phyloP scores from a whole-genome alignment of 805 yeast genomes.

The Saturnispora halmiae region DNA sequence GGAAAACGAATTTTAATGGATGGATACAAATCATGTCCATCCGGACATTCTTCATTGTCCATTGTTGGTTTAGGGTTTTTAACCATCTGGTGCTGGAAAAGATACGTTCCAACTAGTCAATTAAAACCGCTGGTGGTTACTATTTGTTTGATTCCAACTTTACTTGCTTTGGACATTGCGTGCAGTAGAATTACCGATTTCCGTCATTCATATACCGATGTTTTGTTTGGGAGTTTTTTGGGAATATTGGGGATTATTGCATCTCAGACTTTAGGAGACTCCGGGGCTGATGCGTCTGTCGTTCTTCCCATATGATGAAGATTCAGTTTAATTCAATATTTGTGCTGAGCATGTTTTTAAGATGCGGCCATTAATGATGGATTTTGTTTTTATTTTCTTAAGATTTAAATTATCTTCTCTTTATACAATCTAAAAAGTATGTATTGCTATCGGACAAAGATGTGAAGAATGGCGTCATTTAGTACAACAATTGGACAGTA shows the following conservation, averaged over 20 bases:
- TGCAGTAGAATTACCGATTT: conserved; percentile 79
- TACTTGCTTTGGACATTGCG: conserved; percentile 11
- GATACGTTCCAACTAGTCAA: conserved; percentile 2
- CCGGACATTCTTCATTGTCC: conserved; percentile 66
- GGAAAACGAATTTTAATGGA: conserved; percentile 34
- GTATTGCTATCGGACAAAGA: not conserved
- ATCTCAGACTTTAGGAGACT: conserved; percentile 25
- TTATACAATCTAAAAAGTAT: not conserved
- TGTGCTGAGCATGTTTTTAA: not conserved
- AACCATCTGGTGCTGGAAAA: conserved; percentile 34
- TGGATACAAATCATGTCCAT: conserved; percentile 73
- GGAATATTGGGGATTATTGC: conserved; percentile 6
- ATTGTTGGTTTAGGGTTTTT: conserved; percentile 59
- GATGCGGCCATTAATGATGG: too few relatives aligned
- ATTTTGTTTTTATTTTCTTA: not conserved
- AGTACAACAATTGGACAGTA: not conserved
- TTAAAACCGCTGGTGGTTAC: conserved; percentile 8
- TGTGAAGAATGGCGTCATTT: not conserved
- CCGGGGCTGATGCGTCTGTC: not conserved
- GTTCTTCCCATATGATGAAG: not conserved
- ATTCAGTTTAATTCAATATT: too few relatives aligned
- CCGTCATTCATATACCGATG: conserved; percentile 83
- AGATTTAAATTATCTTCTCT: not conserved
- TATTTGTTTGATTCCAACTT: conserved; percentile 33
- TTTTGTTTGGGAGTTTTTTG: conserved; percentile 51